phyloP scores from a whole-genome alignment of 208 protist species.

The Herpetomonas tarakana region DNA sequence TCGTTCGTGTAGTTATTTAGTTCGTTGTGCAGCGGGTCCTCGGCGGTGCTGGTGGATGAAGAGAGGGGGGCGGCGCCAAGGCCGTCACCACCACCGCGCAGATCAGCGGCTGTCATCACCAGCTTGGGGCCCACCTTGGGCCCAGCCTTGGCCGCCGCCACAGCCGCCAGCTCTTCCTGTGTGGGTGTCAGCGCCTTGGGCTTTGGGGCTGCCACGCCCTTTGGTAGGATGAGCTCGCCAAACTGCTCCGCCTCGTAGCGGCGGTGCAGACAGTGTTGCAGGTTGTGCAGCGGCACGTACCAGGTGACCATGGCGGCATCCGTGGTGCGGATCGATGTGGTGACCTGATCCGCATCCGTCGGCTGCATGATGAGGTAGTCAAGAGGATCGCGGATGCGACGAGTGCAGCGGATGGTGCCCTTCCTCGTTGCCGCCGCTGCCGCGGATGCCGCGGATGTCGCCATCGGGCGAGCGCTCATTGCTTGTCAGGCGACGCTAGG shows the following conservation, averaged over 20 bases:
- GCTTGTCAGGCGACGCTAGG: no score
- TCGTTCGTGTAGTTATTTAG: constrained; percentile 43
- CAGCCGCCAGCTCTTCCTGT: constrained; percentile 16
- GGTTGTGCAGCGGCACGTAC: constrained; percentile 65
- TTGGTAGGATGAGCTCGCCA: constrained; percentile 54
- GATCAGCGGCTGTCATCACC: constrained; percentile 26
- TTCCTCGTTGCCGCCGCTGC: constrained; percentile 13
- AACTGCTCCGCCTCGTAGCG: constrained; percentile 85
- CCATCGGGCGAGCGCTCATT: constrained; percentile 1
- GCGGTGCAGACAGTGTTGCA: constrained; percentile 61
- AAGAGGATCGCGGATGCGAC: constrained; percentile 69
- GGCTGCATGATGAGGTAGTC: constrained; percentile 84
- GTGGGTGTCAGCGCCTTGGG: constrained; percentile 38
- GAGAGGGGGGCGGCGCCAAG: neutral
- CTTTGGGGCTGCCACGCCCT: constrained; percentile 26
- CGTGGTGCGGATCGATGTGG: constrained; percentile 53
- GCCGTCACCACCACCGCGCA: constrained; percentile 6
- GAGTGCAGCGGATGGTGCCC: constrained; percentile 56
- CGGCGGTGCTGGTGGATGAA: neutral
- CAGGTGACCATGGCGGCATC: constrained; percentile 78
- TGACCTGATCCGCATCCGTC: constrained; percentile 61
- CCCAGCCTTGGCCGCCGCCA: constrained; percentile 13
- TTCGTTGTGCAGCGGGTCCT: constrained; percentile 16
- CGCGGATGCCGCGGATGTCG: neutral
- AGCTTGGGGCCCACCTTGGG: constrained; percentile 22